Base-by-base conservation (phyloP, 371 early-diverging fungal species). In the Actinomortierella wolfii region DNA sequence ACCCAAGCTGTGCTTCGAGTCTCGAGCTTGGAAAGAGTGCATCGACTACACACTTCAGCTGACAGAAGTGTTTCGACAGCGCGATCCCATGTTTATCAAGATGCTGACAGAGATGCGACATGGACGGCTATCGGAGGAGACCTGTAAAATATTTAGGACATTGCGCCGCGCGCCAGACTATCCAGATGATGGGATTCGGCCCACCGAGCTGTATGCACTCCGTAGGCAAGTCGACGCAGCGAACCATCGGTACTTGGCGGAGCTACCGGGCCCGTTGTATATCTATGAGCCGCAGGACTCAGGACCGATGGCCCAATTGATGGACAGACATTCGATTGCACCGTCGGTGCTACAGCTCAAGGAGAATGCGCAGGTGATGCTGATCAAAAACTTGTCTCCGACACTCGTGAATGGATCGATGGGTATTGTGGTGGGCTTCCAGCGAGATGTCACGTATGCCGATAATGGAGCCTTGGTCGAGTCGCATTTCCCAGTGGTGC, bases 381-480 rank as follows among this genome's bases (percentile, higher is more conserved):
- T 97, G 34, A 64, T 92, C 24, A 91, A 92, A 57, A 97, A 97
- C 64, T 60, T 90, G 61, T 76, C 74, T 0, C 28, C 62, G 4
- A 83, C 80, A 0, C 77, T 97, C 5, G 94, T 95, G 21, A 97
- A 97, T 64, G 97, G 97, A 24, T 83, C 89, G 7, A 78, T 91
- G 39, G 97, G 97, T 4, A 80, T 88, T 0, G 85, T 97, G 0
- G 77, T 68, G 0, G 79, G 83, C 0, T 92, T 90, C 61, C 60
- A 68, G 54, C 40, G 58, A 18, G 67, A 64, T 9, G 39, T 17
- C 20, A 23, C 45, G 3, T 24, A 52, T 2, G 25, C 18, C 11
- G 45, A 59, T n/a, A 52, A 50, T 0, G 52, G 49, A 0, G 18
- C 44, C 14, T 46, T 28, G 53, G 11, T 41, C 13, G 54, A 25